A percentile compares a stretch with the other conserved stretches of the same genome.
These are phyloP conservation scores for Solanum appendiculatum DNA, from an alignment of 257 asterid species.

Conservation along the genomic window DNA sequence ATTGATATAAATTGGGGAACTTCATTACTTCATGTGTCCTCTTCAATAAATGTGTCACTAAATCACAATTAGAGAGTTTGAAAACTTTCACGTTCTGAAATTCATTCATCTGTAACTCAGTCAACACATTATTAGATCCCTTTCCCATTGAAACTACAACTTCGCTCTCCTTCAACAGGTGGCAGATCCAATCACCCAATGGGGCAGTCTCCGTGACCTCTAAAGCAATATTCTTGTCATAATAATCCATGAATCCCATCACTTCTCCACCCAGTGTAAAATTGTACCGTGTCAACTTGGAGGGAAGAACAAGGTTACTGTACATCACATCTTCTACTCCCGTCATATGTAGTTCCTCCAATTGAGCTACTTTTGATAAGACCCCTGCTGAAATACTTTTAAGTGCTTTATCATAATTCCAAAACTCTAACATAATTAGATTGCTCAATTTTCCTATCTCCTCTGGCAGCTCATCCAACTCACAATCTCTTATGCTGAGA, in stretches of 20 bases:
- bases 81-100: background rate
- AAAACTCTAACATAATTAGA: too few relatives aligned
- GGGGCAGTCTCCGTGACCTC: background rate
- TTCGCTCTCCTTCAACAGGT: background rate
- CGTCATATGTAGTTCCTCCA: too few relatives aligned
- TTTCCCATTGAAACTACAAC: fast-evolving
- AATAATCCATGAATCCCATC: too few relatives aligned
- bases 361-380: too few relatives aligned
- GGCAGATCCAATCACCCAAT: background rate
- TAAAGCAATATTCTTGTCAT: background rate
- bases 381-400: too few relatives aligned
- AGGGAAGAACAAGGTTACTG: too few relatives aligned
- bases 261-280: fast-evolving
- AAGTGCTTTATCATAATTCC: fast-evolving
- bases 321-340: too few relatives aligned
- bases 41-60: background rate
- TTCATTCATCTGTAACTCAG: background rate
- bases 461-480: too few relatives aligned
- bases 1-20: background rate
- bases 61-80: fast-evolving
- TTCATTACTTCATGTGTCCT: background rate
- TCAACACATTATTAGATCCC: background rate
- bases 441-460: too few relatives aligned
- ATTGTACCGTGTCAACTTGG: too few relatives aligned
- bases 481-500: too few relatives aligned